Evolutionary conservation across 1,139 yeast species (phyloP), one percentile per base, ranked within the genome.

Genomic region (Pichia sp.): DNA sequence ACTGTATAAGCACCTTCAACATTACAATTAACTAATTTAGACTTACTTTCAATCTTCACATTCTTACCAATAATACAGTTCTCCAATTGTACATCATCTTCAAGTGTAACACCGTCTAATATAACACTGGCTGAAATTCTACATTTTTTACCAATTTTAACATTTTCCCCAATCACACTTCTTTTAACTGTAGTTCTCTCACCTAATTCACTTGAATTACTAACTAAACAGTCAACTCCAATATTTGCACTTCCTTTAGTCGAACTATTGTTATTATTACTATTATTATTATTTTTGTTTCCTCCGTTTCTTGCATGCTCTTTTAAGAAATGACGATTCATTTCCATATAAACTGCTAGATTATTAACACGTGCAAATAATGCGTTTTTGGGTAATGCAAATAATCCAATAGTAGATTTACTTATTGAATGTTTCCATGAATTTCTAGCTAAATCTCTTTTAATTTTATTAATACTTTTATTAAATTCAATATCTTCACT

Each of bases 381-480:
- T 11, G 86, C 79, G 49, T 78, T 76, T 38, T 74, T 70, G 2
- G 95, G 92, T 45, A 86, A 61, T 40, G 81, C 74, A 54, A 82
- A 73, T 56, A 86, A 72, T 4, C 84, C 83, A 35, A 86, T 76
- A 0, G 83, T 76, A 51, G 80, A 87, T 55, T 74, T 72, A n/a
- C 66, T 62, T 7, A 62, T 61, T 0, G 84, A 73, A 63, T 89
- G 96, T 59, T 76, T 78, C 98, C 98, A 92, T 3, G 96, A 83
- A 57, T 95, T 78, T 65, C 97, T 78, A 3, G 95, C 94, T 53
- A 92, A 67, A 61, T 89, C 96, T 59, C 97, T 79, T 34, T 88
- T 77, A 34, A 90, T 73, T 63, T 87, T 86, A 34, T 79, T 75
- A 48, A 86, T 69, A 7, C 89, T 74, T 56, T 83, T 69, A 56